Evolutionary conservation across 257 asterid species (phyloP).

Genomic region (Solanum ossicruentum): DNA sequence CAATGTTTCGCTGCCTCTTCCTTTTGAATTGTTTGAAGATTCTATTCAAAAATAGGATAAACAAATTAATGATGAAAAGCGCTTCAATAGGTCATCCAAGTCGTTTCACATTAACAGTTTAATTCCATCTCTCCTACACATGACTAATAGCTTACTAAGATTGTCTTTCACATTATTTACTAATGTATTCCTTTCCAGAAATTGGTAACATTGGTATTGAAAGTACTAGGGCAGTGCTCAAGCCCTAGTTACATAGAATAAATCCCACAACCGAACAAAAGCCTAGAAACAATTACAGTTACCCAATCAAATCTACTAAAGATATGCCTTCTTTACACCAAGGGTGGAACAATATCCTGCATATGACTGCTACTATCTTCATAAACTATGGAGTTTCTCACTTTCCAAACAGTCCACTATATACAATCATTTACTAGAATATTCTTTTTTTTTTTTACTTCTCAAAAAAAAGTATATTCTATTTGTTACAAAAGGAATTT

Average conservation of each 20-base stretch:
- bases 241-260: neutral
- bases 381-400: fast-evolving
- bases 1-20: slow-evolving; percentile 64
- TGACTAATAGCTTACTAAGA: neutral
- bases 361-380: neutral
- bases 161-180: neutral
- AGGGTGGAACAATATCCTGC: neutral
- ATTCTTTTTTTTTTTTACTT: neutral
- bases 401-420: neutral
- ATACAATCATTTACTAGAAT: neutral
- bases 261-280: neutral
- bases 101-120: neutral
- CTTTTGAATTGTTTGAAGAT: slow-evolving; percentile 47
- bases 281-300: neutral
- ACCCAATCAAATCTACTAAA: neutral
- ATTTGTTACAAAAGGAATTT: neutral
- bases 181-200: neutral
- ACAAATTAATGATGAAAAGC: neutral
- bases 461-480: neutral
- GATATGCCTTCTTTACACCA: neutral
- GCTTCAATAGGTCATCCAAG: neutral
- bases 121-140: neutral
- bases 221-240: neutral
- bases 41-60: slow-evolving; percentile 24
- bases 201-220: neutral